Conservation (phyloP, 352 stramenopile genomes). For the Phytophthora meadii region DNA sequence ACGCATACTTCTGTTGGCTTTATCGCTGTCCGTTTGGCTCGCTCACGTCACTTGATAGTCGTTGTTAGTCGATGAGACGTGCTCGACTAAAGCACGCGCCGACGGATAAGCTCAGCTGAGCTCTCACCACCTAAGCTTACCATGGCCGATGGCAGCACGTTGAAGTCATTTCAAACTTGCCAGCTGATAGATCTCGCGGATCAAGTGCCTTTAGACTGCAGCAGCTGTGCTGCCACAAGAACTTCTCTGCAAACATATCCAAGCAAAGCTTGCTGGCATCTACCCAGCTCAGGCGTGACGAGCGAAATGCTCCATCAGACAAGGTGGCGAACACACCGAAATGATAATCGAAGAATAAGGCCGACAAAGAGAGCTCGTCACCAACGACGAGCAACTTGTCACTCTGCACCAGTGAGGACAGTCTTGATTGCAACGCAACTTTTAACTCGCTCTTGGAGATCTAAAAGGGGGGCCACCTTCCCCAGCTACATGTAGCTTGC, state of each 20-base stretch:
- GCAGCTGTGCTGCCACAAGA: constrained; percentile 1
- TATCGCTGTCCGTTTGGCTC: too few relatives aligned
- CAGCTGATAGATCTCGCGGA: background rate
- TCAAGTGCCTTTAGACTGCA: constrained; percentile 3
- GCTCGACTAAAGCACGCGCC: constrained; percentile 1
- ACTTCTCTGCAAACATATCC: background rate
- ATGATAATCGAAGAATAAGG: constrained; percentile 38
- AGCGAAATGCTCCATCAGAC: constrained; percentile 11
- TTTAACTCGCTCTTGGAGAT: too few relatives aligned
- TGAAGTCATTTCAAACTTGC: background rate
- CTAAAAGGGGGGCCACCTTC: too few relatives aligned
- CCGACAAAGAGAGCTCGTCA: background rate
- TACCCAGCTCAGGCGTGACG: too few relatives aligned
- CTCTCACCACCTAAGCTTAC: too few relatives aligned
- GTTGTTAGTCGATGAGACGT: constrained; percentile 2
- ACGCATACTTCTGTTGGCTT: too few relatives aligned
- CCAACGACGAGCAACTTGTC: background rate
- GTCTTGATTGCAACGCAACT: too few relatives aligned
- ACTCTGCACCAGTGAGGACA: too few relatives aligned
- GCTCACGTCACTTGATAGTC: constrained; percentile 4
- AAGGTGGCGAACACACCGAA: constrained; percentile 24
- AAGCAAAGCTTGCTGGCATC: background rate
- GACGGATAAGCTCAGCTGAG: background rate
- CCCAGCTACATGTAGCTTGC: too few relatives aligned
- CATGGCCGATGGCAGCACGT: background rate